These are phyloP conservation scores for Pythium rishiriense DNA, from an alignment of 352 stramenopile genomes.

Conservation along the genomic window DNA sequence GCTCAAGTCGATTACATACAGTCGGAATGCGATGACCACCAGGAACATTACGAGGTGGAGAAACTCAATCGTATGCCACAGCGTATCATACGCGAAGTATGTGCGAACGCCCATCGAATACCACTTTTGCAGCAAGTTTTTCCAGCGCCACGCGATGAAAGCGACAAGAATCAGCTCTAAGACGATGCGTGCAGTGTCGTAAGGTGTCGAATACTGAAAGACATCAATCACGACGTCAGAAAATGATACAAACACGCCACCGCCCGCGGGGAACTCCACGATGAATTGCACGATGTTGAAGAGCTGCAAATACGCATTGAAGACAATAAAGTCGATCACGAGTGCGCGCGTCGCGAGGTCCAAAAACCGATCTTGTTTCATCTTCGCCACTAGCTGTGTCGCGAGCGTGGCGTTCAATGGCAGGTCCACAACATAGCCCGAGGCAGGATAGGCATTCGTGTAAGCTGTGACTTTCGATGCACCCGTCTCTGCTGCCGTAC, in stretches of 20 bases:
- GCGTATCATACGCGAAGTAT: conserved; percentile 32
- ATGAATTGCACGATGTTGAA: conserved; percentile 63
- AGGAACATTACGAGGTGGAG: conserved; percentile 50
- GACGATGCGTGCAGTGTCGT: conserved; percentile 36
- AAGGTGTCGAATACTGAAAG: conserved; percentile 49
- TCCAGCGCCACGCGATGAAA: conserved; percentile 47
- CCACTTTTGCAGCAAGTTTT: conserved; percentile 34
- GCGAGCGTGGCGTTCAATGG: conserved; percentile 37
- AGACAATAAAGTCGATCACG: conserved; percentile 64
- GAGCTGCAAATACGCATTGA: conserved; percentile 64
- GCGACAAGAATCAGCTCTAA: conserved; percentile 55
- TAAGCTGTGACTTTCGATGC: conserved; percentile 29
- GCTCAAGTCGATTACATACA: conserved; percentile 52
- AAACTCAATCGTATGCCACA: conserved; percentile 44
- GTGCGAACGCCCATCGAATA: conserved; percentile 31
- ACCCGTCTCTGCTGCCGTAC: conserved; percentile 24
- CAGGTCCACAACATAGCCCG: conserved; percentile 64
- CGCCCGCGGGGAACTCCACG: conserved; percentile 63
- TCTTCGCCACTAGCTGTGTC: conserved; percentile 25
- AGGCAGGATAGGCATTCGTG: conserved; percentile 47
- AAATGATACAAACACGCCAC: conserved; percentile 49
- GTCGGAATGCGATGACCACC: conserved; percentile 46
- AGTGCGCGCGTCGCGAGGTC: conserved; percentile 64
- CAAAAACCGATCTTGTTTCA: conserved; percentile 49
- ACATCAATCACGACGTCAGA: conserved; percentile 47